phyloP scores from a whole-genome alignment of 164 flowering plant species.

The Piper longum region DNA sequence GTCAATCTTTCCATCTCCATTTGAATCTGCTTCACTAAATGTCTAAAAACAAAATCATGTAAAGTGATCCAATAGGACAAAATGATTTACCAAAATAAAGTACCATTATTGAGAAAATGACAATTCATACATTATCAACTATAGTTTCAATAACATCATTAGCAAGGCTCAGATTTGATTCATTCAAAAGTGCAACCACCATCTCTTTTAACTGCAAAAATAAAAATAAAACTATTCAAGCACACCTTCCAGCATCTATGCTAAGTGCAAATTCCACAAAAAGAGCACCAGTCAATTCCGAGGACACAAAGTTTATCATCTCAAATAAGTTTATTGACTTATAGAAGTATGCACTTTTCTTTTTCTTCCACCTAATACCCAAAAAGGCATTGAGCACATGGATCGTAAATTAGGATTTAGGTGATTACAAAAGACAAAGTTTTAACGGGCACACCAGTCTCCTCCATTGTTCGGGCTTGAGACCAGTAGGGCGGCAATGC shows the following conservation, averaged over 20 bases:
- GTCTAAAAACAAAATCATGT: slow-evolving; percentile 23
- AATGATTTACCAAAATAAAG: neutral
- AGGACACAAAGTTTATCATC: no score
- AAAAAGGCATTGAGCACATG: no score
- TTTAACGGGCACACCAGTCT: no score
- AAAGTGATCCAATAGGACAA: neutral
- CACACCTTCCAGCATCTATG: neutral
- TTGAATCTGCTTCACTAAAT: slow-evolving; percentile 45
- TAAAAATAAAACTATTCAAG: neutral
- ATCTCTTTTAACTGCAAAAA: slow-evolving; percentile 38
- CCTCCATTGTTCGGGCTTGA: no score
- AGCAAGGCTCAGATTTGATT: slow-evolving; percentile 56
- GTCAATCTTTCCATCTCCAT: slow-evolving; percentile 69
- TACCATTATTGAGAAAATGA: neutral
- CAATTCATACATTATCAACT: slow-evolving; percentile 33
- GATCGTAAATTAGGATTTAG: no score
- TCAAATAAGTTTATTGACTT: no score
- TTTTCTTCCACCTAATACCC: no score
- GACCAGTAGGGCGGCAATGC: no score
- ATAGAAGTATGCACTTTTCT: no score
- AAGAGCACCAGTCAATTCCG: neutral
- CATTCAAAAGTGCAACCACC: slow-evolving; percentile 69
- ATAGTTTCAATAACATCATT: slow-evolving; percentile 58
- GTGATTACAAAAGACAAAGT: no score
- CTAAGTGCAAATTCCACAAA: neutral